Evolutionary conservation across 306 rosid species (phyloP).

Genomic region (Purshia tridentata): DNA sequence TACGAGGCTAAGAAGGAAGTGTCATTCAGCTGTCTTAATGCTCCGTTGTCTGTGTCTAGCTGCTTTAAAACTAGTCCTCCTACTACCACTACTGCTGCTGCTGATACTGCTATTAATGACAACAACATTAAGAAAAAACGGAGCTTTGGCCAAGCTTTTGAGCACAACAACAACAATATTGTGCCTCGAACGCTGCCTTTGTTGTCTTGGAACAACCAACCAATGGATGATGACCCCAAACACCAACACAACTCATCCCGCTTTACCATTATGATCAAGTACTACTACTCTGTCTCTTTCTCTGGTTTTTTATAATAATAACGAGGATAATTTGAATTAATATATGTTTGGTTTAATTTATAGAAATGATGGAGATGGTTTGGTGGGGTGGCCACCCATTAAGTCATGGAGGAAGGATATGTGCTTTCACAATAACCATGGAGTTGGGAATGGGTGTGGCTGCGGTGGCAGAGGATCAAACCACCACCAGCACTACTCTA

Average conservation of each 20-base stretch:
- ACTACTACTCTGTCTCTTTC: background rate
- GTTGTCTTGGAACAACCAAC: slow-evolving; percentile 50
- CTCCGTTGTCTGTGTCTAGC: too few relatives aligned
- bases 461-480: slow-evolving; percentile 22
- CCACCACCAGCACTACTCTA: background rate
- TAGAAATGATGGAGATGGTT: slow-evolving; percentile 41
- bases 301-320: background rate
- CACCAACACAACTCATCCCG: slow-evolving; percentile 6
- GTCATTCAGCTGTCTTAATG: too few relatives aligned
- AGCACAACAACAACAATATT: background rate
- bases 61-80: too few relatives aligned
- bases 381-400: slow-evolving; percentile 88
- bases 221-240: slow-evolving; percentile 28
- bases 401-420: slow-evolving; percentile 54
- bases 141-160: slow-evolving; percentile 31
- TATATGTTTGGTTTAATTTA: background rate
- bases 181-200: slow-evolving; percentile 60
- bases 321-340: too few relatives aligned
- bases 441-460: slow-evolving; percentile 23
- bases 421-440: slow-evolving; percentile 11
- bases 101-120: background rate
- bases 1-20: background rate
- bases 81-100: too few relatives aligned
- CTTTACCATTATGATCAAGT: slow-evolving; percentile 25
- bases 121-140: slow-evolving; percentile 39